Conservation (phyloP, 2,329 filamentous ascomycete species). For the Colletotrichum musae region DNA sequence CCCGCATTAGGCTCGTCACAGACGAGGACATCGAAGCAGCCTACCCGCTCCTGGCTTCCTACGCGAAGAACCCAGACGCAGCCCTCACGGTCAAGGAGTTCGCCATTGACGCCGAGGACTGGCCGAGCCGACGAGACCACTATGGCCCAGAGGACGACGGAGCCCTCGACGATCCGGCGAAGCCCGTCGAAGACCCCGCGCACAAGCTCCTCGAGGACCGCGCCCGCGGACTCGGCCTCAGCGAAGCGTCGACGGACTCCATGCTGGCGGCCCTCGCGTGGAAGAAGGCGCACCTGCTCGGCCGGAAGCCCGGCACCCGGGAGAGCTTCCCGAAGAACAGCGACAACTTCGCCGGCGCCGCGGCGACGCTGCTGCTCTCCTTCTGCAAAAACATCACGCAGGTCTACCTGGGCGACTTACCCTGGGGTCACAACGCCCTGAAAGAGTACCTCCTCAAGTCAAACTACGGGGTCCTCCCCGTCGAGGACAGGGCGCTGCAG, state of each 20-base stretch:
- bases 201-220: not conserved
- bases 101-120: not conserved
- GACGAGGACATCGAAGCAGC: not conserved
- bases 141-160: not conserved
- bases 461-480: conserved; percentile 17
- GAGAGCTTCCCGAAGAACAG: not conserved
- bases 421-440: not conserved
- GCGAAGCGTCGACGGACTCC: not conserved
- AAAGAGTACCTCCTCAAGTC: conserved; percentile 16
- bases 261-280: not conserved
- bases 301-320: not conserved
- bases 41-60: conserved; percentile 3
- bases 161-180: not conserved
- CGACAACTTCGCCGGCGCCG: not conserved
- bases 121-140: not conserved
- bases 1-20: not conserved
- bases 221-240: not conserved
- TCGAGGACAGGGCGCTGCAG: conserved; percentile 3
- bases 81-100: conserved; percentile 15
- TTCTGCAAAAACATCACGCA: conserved; percentile 24
- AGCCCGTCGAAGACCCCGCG: not conserved
- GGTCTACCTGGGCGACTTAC: not conserved
- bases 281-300: not conserved
- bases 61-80: conserved; percentile 3
- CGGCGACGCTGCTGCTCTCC: conserved; percentile 9